Base-by-base conservation (phyloP, 1,284 basidiomycete species). In the Mycena sp. region DNA sequence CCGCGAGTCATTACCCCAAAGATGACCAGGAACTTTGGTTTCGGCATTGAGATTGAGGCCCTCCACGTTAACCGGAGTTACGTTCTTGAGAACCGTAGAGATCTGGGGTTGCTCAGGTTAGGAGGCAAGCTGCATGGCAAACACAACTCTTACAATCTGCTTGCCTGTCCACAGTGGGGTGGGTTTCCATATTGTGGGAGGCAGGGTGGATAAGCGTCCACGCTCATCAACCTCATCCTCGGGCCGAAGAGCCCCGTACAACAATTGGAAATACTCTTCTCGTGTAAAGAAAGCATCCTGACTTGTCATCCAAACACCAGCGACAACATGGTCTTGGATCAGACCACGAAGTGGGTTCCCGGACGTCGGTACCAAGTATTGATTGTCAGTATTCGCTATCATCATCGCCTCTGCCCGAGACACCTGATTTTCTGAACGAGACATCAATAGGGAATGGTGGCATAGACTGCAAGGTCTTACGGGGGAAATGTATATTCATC, bases 401-500 rank as follows among this genome's bases (percentile, higher is more conserved):
- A 94, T 87, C 85, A 91, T 89, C 2, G 95, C 95, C 77, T 98
- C 96, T 10, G 97, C 93, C 63, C 97, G 91, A 46, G 98, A 96
- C 43, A 97, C 86, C 70, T 96, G 90, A 71, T 94, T 95, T 79
- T 98, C 92, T 94, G 70, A 3, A 59, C 40, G 45, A 30, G n/a
- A 55, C 30, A 65, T 58, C 40, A 52, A 58, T 37, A 53, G 61
- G 49, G 49, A 49, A 52, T 66, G 21, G 64, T 49, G 43, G 51
- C 21, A 57, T 53, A 44, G 58, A 23, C 49, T 17, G 29, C 40
- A 45, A 48, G 44, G 23, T 83, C 90, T 83, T 81, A 91, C 95
- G 97, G 71, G 97, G 96, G 74, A 99, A 99, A 81, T 99, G 97
- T 67, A 99, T 96, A 81, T 99, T 99, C 97, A 99, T 99, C 79